phyloP scores from a whole-genome alignment of 352 stramenopile genomes.

The Phytophthora citrophthora region DNA sequence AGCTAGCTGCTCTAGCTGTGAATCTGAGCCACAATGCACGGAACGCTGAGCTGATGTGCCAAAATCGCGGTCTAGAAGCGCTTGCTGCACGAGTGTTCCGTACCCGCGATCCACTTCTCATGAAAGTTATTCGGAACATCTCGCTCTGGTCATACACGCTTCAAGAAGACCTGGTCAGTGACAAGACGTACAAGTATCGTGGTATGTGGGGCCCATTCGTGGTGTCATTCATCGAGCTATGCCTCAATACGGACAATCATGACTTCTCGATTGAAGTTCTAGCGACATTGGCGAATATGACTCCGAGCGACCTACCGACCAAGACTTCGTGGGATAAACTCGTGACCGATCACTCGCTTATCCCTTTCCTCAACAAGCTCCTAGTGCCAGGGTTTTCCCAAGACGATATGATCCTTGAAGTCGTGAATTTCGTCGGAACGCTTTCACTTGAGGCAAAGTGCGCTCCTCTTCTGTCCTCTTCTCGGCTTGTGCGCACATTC shows the following conservation, averaged over 20 bases:
- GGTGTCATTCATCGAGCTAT: conserved; percentile 88
- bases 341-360: conserved; percentile 84
- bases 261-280: conserved; percentile 95
- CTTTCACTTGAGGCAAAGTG: conserved; percentile 88
- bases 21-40: conserved; percentile 93
- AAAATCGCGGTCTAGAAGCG: conserved; percentile 88
- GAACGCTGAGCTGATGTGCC: conserved; percentile 92
- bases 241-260: conserved; percentile 87
- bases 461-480: conserved; percentile 75
- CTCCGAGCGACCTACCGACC: conserved; percentile 85
- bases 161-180: conserved; percentile 87
- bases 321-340: conserved; percentile 92
- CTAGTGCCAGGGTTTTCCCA: conserved; percentile 93
- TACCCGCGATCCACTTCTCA: conserved; percentile 91
- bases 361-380: conserved; percentile 92
- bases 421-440: conserved; percentile 86
- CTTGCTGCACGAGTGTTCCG: conserved; percentile 90
- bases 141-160: conserved; percentile 92
- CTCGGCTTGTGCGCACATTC: conserved; percentile 75
- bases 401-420: conserved; percentile 93
- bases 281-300: conserved; percentile 94
- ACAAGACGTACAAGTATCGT: conserved; percentile 92
- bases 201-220: conserved; percentile 94
- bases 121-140: conserved; percentile 95
- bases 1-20: conserved; percentile 93